phyloP scores from a whole-genome alignment of 2,329 filamentous ascomycete species.

The Fusarium stilboides region DNA sequence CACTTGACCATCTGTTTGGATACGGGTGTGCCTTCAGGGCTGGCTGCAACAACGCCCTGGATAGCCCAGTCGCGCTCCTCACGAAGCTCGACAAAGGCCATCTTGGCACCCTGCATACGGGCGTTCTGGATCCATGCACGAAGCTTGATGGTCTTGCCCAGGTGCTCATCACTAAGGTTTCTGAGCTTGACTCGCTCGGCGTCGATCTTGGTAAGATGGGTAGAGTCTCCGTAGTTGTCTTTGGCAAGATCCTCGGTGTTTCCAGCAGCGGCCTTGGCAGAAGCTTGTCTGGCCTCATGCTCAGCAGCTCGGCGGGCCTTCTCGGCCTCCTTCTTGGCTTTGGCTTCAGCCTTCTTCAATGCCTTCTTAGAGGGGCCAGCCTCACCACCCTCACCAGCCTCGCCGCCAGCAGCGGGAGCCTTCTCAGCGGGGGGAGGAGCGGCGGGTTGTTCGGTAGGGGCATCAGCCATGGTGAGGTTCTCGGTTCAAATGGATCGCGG shows the following conservation, averaged over 20 bases:
- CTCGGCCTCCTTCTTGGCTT: slow-evolving; percentile 89
- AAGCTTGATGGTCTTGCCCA: slow-evolving; percentile 81
- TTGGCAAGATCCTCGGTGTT: slow-evolving; percentile 78
- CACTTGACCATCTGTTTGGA: slow-evolving; percentile 97
- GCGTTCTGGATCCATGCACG: slow-evolving; percentile 90
- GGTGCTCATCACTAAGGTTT: slow-evolving; percentile 73
- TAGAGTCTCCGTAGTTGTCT: slow-evolving; percentile 84
- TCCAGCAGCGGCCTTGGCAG: slow-evolving; percentile 75
- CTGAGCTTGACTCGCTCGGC: slow-evolving; percentile 73
- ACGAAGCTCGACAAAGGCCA: slow-evolving; percentile 90
- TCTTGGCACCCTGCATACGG: slow-evolving; percentile 89
- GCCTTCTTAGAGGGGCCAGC: slow-evolving; percentile 71
- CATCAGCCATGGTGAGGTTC: slow-evolving; percentile 41
- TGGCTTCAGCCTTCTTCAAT: slow-evolving; percentile 86
- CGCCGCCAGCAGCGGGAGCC: slow-evolving; percentile 23
- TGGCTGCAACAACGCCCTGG: slow-evolving; percentile 83
- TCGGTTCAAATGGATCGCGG: slow-evolving; percentile 7
- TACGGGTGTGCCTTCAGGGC: slow-evolving; percentile 74
- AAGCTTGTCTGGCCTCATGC: slow-evolving; percentile 79
- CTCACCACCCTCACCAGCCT: slow-evolving; percentile 40
- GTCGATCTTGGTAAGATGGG: slow-evolving; percentile 70
- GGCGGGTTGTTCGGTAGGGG: slow-evolving; percentile 39
- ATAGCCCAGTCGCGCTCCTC: slow-evolving; percentile 82
- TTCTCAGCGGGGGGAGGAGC: slow-evolving; percentile 40
- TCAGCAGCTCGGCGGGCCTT: slow-evolving; percentile 83